phyloP scores from a whole-genome alignment of 1,284 basidiomycete genomes.

The Entoloma clypeatum region DNA sequence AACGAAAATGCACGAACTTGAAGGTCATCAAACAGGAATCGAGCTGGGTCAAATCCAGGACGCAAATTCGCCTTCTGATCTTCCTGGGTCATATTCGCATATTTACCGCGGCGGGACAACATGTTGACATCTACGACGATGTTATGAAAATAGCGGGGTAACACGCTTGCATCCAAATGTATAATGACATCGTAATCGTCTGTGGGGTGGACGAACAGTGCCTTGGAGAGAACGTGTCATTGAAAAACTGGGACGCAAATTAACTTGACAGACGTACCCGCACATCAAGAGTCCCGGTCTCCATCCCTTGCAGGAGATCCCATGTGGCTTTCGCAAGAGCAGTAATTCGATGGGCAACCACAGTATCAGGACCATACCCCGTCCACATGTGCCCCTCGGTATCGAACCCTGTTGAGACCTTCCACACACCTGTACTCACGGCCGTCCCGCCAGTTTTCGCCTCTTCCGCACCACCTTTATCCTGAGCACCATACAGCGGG shows the following conservation, averaged over 20 bases:
- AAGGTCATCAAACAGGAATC: conserved; percentile 66
- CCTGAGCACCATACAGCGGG: conserved; percentile 48
- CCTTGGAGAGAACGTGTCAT: conserved; percentile 37
- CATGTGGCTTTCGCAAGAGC: conserved; percentile 74
- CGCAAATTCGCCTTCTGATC: conserved; percentile 33
- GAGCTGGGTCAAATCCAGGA: conserved; percentile 82
- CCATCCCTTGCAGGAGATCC: conserved; percentile 42
- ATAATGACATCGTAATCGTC: conserved; percentile 87
- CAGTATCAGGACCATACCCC: conserved; percentile 51
- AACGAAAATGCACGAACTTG: conserved; percentile 48
- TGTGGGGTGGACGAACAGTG: conserved; percentile 80
- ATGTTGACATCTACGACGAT: conserved; percentile 45
- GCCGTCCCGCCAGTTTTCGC: conserved; percentile 17
- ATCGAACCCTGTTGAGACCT: conserved; percentile 80
- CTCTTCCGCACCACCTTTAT: conserved; percentile 16
- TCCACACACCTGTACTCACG: conserved; percentile 63
- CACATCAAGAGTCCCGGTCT: conserved; percentile 44
- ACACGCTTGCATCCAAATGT: conserved; percentile 59
- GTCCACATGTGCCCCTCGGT: conserved; percentile 77
- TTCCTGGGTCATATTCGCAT: conserved; percentile 41
- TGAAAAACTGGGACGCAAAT: not conserved
- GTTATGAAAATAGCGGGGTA: conserved; percentile 76
- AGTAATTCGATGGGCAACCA: conserved; percentile 69
- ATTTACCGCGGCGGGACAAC: conserved; percentile 46
- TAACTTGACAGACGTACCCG: conserved; percentile 38